A percentile compares a stretch with the other conserved stretches of the same genome.
Evolutionary conservation across 805 yeast genomes (phyloP).

Genomic region (Huiozyma naganishii): DNA sequence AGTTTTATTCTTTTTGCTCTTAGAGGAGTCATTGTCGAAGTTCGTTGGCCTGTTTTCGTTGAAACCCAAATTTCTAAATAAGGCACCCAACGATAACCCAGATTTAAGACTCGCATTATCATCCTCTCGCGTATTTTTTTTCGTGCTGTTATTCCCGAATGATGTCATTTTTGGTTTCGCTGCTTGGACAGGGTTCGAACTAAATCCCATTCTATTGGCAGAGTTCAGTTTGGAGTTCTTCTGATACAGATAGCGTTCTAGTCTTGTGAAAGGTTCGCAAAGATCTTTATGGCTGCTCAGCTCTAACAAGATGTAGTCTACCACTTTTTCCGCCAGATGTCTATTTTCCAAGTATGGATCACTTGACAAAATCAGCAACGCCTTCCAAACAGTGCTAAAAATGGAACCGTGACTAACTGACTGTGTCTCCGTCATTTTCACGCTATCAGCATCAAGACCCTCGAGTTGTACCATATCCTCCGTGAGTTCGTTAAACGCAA

Average conservation of each 20-base stretch:
- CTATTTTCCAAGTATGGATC: constrained; percentile 84
- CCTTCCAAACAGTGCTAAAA: constrained; percentile 80
- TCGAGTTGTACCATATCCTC: constrained; percentile 65
- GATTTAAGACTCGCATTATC: not conserved
- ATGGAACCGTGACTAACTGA: constrained; percentile 82
- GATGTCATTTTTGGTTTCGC: constrained; percentile 9
- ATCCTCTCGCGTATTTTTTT: not conserved
- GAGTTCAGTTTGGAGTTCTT: constrained; percentile 32
- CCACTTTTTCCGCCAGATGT: constrained; percentile 57
- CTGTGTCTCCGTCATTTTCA: constrained; percentile 34
- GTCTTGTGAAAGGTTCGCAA: constrained; percentile 50
- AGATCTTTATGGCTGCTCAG: constrained; percentile 45
- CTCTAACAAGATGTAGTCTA: constrained; percentile 59
- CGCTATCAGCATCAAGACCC: constrained; percentile 8
- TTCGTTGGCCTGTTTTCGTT: constrained; percentile 9
- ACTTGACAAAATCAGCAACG: constrained; percentile 64
- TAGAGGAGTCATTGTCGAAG: constrained; percentile 6
- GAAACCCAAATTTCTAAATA: constrained; percentile 22
- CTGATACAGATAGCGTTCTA: constrained; percentile 47
- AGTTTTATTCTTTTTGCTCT: not conserved
- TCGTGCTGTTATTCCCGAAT: constrained; percentile 1
- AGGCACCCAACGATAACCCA: constrained; percentile 18
- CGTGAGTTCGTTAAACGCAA: constrained; percentile 76
- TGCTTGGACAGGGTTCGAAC: constrained; percentile 1
- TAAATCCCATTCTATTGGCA: constrained; percentile 4